A percentile compares a stretch with the other conserved stretches of the same genome.
These are phyloP conservation scores for Mycena galopus DNA, from an alignment of 768 basidiomycete genomes.

Conservation along the genomic window DNA sequence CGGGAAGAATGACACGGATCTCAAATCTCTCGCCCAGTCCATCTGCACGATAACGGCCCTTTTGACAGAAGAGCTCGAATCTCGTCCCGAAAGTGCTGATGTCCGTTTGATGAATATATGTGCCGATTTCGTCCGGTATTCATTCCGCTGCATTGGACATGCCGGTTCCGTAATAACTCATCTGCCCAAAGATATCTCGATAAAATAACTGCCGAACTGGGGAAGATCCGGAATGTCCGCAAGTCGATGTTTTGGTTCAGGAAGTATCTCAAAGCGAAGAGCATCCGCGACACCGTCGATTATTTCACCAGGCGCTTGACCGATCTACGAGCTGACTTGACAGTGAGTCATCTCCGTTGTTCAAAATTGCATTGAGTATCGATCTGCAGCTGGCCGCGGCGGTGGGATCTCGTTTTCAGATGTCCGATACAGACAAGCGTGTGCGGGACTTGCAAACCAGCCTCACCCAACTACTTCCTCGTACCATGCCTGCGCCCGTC, in stretches of 20 bases:
- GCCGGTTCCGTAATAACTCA: neutral
- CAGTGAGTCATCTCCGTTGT: neutral
- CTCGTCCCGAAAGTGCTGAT: neutral
- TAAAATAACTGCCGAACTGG: neutral
- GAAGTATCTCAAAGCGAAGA: conserved; percentile 19
- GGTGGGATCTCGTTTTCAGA: conserved; percentile 12
- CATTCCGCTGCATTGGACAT: neutral
- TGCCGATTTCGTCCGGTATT: neutral
- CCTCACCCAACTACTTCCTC: neutral
- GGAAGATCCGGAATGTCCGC: neutral
- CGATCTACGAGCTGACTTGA: conserved; percentile 9
- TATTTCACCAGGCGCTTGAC: neutral
- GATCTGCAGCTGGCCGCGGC: conserved; percentile 10
- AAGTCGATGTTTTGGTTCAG: conserved; percentile 3
- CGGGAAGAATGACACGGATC: conserved; percentile 7
- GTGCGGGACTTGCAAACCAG: neutral
- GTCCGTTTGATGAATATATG: neutral
- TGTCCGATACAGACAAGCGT: neutral
- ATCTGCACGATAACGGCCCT: neutral
- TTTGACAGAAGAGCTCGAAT: conserved; percentile 10
- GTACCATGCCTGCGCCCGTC: neutral
- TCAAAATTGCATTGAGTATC: neutral
- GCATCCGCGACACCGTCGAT: conserved; percentile 9
- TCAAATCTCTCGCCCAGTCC: conserved; percentile 12
- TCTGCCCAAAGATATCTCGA: conserved; percentile 6